phyloP scores from a whole-genome alignment of 1,284 basidiomycete genomes.

The Wallemia mellicola region DNA sequence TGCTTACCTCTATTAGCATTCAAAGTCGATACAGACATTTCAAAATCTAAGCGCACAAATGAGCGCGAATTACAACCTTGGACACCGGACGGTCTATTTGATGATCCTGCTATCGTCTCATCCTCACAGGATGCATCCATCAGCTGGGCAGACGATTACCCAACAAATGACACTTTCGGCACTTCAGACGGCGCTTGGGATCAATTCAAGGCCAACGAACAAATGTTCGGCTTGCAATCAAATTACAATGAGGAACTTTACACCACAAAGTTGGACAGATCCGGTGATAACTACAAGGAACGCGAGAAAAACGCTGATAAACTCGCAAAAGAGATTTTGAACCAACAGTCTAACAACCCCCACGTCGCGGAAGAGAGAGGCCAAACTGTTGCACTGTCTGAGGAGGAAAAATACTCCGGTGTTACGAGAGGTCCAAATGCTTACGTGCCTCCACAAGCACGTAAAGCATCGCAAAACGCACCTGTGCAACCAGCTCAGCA shows the following conservation, averaged over 20 bases:
- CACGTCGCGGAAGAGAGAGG: slow-evolving; percentile 79
- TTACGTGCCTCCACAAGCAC: slow-evolving; percentile 70
- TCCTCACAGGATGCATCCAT: slow-evolving; percentile 5
- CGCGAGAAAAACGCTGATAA: slow-evolving; percentile 60
- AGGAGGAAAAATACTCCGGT: slow-evolving; percentile 93
- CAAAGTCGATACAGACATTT: slow-evolving; percentile 66
- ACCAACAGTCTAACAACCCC: slow-evolving; percentile 35
- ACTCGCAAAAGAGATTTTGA: slow-evolving; percentile 70
- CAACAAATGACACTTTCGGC: not conserved
- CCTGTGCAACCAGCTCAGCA: slow-evolving; percentile 7
- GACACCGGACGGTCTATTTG: slow-evolving; percentile 19
- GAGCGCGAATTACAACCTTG: slow-evolving; percentile 65
- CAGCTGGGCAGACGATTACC: slow-evolving; percentile 9
- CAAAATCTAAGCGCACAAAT: slow-evolving; percentile 17
- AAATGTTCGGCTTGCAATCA: slow-evolving; percentile 68
- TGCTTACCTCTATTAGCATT: slow-evolving; percentile 25
- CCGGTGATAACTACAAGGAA: slow-evolving; percentile 56
- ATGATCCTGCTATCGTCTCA: slow-evolving; percentile 4
- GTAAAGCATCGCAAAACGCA: slow-evolving; percentile 16
- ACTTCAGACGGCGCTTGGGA: slow-evolving; percentile 33
- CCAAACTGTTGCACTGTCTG: slow-evolving; percentile 43
- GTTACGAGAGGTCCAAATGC: slow-evolving; percentile 65
- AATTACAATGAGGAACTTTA: slow-evolving; percentile 82
- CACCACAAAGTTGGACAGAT: slow-evolving; percentile 75
- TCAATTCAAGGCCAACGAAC: slow-evolving; percentile 82